phyloP scores from a whole-genome alignment of 345 rosid genomes.

The Ailanthus altissimus region DNA sequence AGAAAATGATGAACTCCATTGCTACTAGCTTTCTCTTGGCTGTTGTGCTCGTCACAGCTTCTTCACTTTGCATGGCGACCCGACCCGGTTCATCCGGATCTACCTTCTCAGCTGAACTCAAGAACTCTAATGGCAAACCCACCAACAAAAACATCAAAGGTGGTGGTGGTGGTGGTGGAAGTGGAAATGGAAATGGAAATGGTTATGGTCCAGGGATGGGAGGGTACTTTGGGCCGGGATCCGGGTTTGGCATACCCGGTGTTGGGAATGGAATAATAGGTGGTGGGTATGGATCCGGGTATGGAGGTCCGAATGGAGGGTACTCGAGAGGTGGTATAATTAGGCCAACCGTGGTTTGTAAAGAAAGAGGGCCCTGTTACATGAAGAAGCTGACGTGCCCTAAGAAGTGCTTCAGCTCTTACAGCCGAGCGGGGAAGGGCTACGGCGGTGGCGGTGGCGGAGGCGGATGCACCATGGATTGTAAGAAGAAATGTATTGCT shows the following conservation, averaged over 20 bases:
- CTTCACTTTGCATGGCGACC: conserved; percentile 36
- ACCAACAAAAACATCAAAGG: conserved; percentile 11
- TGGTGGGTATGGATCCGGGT: conserved; percentile 71
- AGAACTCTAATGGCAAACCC: conserved; percentile 24
- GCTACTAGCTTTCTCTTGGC: conserved; percentile 27
- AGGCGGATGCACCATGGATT: conserved; percentile 93
- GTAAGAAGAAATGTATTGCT: conserved; percentile 92
- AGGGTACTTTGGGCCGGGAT: conserved; percentile 51
- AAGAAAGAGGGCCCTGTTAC: conserved; percentile 74
- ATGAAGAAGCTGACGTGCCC: conserved; percentile 89
- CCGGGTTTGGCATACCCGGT: conserved; percentile 58
- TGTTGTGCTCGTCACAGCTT: conserved; percentile 34
- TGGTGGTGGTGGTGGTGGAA: conserved; percentile 25
- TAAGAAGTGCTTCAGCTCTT: conserved; percentile 88
- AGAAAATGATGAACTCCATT: conserved; percentile 35
- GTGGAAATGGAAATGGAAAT: not conserved
- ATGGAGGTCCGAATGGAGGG: conserved; percentile 75
- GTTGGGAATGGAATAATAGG: conserved; percentile 49
- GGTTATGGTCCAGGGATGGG: conserved; percentile 37
- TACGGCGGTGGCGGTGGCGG: conserved; percentile 94
- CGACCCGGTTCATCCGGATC: conserved; percentile 42
- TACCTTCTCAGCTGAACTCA: conserved; percentile 26
- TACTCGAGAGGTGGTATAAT: conserved; percentile 56
- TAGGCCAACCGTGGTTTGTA: conserved; percentile 70
- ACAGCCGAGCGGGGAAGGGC: conserved; percentile 86